Percentiles rank a stretch among this genome's conserved stretches.
phyloP scores from a whole-genome alignment of 106 monocot species.

The Alisma plantagoaquatica region DNA sequence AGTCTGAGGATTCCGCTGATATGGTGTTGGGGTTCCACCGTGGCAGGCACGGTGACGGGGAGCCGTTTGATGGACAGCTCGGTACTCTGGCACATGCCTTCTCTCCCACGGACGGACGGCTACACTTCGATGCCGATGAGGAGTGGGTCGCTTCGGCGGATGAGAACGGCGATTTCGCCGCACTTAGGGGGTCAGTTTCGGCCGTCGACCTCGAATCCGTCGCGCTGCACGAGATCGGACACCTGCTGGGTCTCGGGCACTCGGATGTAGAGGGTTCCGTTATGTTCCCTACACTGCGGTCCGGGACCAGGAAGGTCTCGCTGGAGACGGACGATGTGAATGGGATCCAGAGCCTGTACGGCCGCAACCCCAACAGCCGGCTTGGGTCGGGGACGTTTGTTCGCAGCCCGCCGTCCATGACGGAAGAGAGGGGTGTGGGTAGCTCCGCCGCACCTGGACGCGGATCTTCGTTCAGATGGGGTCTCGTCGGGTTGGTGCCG shows the following conservation, averaged over 20 bases:
- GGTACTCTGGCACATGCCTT: constrained; percentile 82
- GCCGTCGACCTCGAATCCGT: constrained; percentile 86
- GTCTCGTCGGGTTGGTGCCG: no score
- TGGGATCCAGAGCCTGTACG: constrained; percentile 63
- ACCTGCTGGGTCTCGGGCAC: no score
- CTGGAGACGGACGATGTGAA: no score
- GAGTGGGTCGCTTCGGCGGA: constrained; percentile 40
- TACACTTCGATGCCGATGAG: constrained; percentile 84
- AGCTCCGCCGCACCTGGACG: no score
- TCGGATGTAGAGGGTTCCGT: no score
- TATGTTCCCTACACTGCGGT: constrained; percentile 66
- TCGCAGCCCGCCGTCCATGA: constrained; percentile 5
- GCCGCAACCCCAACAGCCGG: constrained; percentile 34
- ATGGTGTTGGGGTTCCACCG: constrained; percentile 59
- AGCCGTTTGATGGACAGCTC: constrained; percentile 60
- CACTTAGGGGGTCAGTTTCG: constrained; percentile 7
- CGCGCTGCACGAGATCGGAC: no score
- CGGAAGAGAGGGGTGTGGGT: no score
- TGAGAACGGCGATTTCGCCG: neutral
- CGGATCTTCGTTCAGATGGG: no score
- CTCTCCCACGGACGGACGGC: constrained; percentile 61
- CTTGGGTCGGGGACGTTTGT: constrained; percentile 12
- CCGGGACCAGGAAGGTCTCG: no score
- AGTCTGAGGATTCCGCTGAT: constrained; percentile 20
- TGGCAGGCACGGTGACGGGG: constrained; percentile 72